A percentile compares a stretch with the other conserved stretches of the same genome.
Conservation (phyloP, 768 basidiomycete genomes). For the Rhodotorula kratochvilovae region DNA sequence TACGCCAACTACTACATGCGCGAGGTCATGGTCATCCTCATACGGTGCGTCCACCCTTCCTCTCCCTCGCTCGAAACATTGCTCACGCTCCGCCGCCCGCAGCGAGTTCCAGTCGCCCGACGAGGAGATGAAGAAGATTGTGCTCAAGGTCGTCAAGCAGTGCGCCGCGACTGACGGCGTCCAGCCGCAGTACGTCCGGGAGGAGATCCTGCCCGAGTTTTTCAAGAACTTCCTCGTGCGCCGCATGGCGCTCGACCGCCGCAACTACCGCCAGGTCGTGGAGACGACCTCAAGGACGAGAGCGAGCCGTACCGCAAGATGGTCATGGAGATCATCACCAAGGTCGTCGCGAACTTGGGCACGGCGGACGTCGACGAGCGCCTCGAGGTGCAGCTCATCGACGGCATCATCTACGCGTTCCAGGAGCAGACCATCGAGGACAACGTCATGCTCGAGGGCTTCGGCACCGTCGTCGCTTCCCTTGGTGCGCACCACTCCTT, state of each 20-base stretch:
- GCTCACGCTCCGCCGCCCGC: conserved; percentile 45
- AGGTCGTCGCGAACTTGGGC: conserved; percentile 85
- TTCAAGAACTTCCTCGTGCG: conserved; percentile 96
- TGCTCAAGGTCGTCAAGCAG: conserved; percentile 97
- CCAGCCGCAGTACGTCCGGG: conserved; percentile 88
- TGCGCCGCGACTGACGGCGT: conserved; percentile 98
- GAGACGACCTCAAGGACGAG: conserved; percentile 81
- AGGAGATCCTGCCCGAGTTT: conserved; percentile 97
- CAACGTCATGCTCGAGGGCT: conserved; percentile 98
- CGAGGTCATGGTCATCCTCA: conserved; percentile 92
- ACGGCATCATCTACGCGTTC: conserved; percentile 99
- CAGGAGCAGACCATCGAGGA: conserved; percentile 99
- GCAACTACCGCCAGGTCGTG: conserved; percentile 95
- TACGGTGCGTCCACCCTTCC: conserved; percentile 58
- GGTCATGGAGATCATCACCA: conserved; percentile 99
- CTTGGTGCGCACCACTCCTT: conserved; percentile 53
- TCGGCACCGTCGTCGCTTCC: conserved; percentile 94
- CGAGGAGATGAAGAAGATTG: conserved; percentile 99
- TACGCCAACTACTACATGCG: conserved; percentile 99
- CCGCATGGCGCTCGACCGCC: conserved; percentile 79
- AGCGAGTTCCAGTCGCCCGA: conserved; percentile 94
- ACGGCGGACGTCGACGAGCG: conserved; percentile 98
- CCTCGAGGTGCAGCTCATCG: conserved; percentile 86
- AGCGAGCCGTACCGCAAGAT: conserved; percentile 65
- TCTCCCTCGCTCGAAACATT: conserved; percentile 48